Evolutionary conservation across 2,329 filamentous ascomycete genomes (phyloP), one percentile per base, ranked within the genome.

Genomic region (Arthroderma sp.): DNA sequence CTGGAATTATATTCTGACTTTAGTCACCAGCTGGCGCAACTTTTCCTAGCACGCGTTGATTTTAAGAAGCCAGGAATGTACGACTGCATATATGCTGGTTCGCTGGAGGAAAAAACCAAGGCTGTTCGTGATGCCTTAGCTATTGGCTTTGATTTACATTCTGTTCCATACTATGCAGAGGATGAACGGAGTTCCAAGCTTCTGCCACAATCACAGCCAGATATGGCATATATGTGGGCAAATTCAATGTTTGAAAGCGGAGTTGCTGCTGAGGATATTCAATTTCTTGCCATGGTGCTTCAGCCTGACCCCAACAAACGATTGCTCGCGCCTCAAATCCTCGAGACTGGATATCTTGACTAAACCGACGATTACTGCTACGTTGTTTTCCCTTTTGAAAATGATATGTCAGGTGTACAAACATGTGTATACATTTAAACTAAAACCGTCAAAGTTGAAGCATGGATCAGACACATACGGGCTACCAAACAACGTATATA

Each of bases 191-290:
- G 43, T 22, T 41, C 42, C 31, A 42, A 43, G 39, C 11, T 44
- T 4, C 32, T 53, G 30, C 51, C 46, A 31, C 29, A 45, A 38
- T 41, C 50, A n/a, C 50, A 38, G 44, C 45, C 49, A 42, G 47
- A 47, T 15, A 42, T 49, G 44, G 49, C 49, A 11, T 53, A 53
- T 27, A 53, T 50, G 51, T 50, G 51, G 48, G 47, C 42, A 43
- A 53, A 51, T 42, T 10, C 34, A 6, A 47, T 53, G 49, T 44
- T 49, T 28, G 48, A 50, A 39, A 53, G 48, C 34, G 51, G 51
- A n/a, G 49, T 53, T 41, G 38, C 46, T 15, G 46, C 40, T 32
- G 51, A 53, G 45, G 51, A 51, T 28, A 44, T 53, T 36, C 49
- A 51, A 30, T 51, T 53, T 34, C 34, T 51, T 32, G 47, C 43